Evolutionary conservation across 805 yeast species (phyloP), one percentile per base, ranked within the genome.

Genomic region (Priceomyces carsonii): DNA sequence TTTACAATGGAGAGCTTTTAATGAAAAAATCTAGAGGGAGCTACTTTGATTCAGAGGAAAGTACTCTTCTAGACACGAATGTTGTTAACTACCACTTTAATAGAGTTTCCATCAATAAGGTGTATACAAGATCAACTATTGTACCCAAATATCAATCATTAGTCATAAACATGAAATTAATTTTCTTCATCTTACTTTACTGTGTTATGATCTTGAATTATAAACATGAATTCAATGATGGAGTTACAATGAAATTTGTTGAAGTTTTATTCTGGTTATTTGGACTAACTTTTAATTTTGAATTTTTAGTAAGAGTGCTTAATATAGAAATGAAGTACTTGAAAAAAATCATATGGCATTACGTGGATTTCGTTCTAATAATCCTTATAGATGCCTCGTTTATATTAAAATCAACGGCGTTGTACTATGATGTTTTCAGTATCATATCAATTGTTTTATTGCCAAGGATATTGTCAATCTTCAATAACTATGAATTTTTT

Each of bases 341-440:
- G 40, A 69, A 65, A 33, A 61, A 71, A 45, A 68, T 77, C 13
- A 53, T 77, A n/a, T 77, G 82, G 82, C 73, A 73, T 26, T 58
- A 71, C 39, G 55, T 74, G 36, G 82, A 76, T 43, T 56, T 71
- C 26, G 47, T 61, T 17, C 61, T 75, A 6, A 51, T 69, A 22
- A 31, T 59, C 2, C 51, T 75, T 12, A 59, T 77, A 8, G 60
- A 69, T 27, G 32, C 53, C 4, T 54, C 65, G 6, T 50, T 66
- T 25, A 29, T 58, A 5, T 39, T 63, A 32, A 36, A 54, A 3
- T 27, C 48, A 6, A 33, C 43, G 28, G 28, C 38, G 9, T 31
- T 39, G 10, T 61, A 55, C 40, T 59, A 57, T 41, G 65, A 62
- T 38, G 45, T 55, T 16, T 66, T 67, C 47, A 65, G 71, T 43